A percentile compares a stretch with the other conserved stretches of the same genome.
Conservation (phyloP, 495 filamentous ascomycete species). For the Aspergillus conjunctus region DNA sequence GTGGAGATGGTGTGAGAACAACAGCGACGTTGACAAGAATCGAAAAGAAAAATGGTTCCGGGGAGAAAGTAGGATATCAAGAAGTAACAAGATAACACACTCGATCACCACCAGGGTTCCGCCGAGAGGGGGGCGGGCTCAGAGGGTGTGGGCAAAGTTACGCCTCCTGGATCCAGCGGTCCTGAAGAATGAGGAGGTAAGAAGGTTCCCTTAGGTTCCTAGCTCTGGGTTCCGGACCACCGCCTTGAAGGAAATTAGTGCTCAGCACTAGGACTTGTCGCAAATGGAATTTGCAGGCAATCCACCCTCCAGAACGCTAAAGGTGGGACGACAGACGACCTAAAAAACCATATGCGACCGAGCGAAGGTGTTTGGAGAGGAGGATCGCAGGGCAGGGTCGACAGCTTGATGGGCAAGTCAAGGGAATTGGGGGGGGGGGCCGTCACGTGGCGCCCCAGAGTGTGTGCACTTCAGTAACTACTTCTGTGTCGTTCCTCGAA, state of each 20-base stretch:
- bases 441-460: conserved; percentile 16
- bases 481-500: conserved; percentile 8
- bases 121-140: conserved; percentile 21
- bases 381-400: conserved; percentile 17
- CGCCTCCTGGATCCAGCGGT: conserved; percentile 42
- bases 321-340: conserved; percentile 14
- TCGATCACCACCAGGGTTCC: conserved; percentile 30
- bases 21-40: conserved; percentile 18
- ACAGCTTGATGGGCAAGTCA: conserved; percentile 5
- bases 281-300: conserved; percentile 14
- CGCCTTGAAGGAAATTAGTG: conserved; percentile 32
- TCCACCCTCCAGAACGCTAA: conserved; percentile 16
- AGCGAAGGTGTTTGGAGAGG: conserved; percentile 18
- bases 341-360: conserved; percentile 19
- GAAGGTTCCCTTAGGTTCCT: conserved; percentile 25
- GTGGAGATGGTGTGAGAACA: conserved; percentile 22
- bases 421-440: conserved; percentile 13
- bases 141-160: conserved; percentile 25
- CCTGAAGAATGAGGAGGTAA: conserved; percentile 19
- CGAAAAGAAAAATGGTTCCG: not conserved
- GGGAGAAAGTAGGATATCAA: conserved; percentile 11
- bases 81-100: conserved; percentile 7
- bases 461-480: conserved; percentile 4
- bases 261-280: conserved; percentile 28
- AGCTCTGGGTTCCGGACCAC: conserved; percentile 31